These are phyloP conservation scores for Fusarium sp. DNA, from an alignment of 2,329 filamentous ascomycete genomes.

Conservation along the genomic window DNA sequence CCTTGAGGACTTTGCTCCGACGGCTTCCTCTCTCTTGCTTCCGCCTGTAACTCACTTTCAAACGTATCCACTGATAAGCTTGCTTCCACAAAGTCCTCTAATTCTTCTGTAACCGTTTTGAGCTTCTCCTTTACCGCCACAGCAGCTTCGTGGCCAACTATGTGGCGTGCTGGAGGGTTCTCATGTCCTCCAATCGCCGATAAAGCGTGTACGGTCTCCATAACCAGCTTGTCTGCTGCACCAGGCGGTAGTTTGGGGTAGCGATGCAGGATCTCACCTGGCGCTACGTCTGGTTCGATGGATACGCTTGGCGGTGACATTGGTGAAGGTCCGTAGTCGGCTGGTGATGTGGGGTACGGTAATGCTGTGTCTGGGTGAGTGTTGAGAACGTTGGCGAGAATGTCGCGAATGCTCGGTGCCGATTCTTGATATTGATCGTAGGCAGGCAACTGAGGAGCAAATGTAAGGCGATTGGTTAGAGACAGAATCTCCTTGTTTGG, in stretches of 20 bases:
- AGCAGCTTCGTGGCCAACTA: conserved; percentile 91
- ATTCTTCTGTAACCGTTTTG: conserved; percentile 93
- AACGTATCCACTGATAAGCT: conserved; percentile 86
- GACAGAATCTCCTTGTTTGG: conserved; percentile 92
- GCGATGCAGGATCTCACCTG: conserved; percentile 68
- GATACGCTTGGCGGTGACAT: conserved; percentile 50
- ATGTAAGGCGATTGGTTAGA: conserved; percentile 86
- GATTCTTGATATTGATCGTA: conserved; percentile 58
- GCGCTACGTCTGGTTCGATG: conserved; percentile 52
- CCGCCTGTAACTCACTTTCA: conserved; percentile 66
- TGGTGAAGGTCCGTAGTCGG: conserved; percentile 48
- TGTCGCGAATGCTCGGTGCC: conserved; percentile 85
- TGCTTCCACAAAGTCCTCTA: conserved; percentile 95
- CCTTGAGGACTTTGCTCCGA: conserved; percentile 46
- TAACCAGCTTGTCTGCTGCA: conserved; percentile 79
- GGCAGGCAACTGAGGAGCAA: conserved; percentile 79
- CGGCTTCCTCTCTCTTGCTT: conserved; percentile 60
- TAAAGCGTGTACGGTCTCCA: conserved; percentile 91
- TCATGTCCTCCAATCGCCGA: conserved; percentile 94
- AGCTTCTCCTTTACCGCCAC: conserved; percentile 93
- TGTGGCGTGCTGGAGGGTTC: conserved; percentile 93
- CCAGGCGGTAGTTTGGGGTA: conserved; percentile 79
- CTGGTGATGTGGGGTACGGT: conserved; percentile 45
- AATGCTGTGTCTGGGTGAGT: conserved; percentile 74
- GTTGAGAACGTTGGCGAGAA: conserved; percentile 84